Evolutionary conservation across 306 rosid genomes (phyloP), one percentile per base, ranked within the genome.

Genomic region (Casuarina glauca): DNA sequence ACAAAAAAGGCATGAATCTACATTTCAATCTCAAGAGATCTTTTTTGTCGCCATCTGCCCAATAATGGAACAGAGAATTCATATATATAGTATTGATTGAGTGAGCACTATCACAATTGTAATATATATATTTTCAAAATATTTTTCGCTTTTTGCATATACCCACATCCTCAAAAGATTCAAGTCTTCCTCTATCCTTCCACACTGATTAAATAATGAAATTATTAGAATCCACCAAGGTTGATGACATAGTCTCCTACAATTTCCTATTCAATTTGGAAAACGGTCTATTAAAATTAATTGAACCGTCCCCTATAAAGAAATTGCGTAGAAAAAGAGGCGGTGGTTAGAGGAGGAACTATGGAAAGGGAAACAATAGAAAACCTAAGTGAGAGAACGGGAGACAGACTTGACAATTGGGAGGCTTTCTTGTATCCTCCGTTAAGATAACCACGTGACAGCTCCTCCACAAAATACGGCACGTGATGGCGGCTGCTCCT

Each of bases 391-490:
- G 32, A 26, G 1, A 26, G 32, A 26, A 26, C 0, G 19, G 2
- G 43, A 15, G 60, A 2, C 2, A 16, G 61, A 49, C 38, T 63
- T 38, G 63, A 68, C 54, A 64, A 75, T 26, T 26, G 41, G 66
- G 2, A 7, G 8, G 19, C 6, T 15, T 82, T 76, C 87, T 76
- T 84, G 78, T 78, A 76, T 49, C 78, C n/a, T 72, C 71, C 68
- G 61, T 78, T 4, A 75, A 84, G 80, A 69, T 43, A 64, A 76
- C 76, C 90, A 82, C 87, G 85, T 88, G 89, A 80, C 74, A 74
- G 79, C 46, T 69, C 81, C 26, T 45, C 74, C 41, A 42, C 69
- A 35, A 20, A 82, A 76, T 12, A 5, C 7, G 75, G 11, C 85
- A 77, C 82, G 85, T 73, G 88, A 72, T 46, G 85, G 75, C 73